Conservation (phyloP, 495 filamentous ascomycete genomes). For the Penicillium desertorum region DNA sequence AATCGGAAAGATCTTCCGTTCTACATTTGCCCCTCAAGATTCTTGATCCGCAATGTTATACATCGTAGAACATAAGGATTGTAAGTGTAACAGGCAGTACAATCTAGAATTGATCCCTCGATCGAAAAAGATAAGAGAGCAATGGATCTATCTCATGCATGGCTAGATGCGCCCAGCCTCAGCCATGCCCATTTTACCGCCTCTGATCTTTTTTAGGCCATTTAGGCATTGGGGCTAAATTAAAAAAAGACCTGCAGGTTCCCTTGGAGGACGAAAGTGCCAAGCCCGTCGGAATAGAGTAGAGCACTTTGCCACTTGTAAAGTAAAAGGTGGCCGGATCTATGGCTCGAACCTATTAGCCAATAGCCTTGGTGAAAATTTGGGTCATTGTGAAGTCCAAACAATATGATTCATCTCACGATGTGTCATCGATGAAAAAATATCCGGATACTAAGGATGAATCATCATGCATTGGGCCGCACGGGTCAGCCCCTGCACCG, state of each 20-base stretch:
- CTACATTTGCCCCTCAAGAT: constrained; percentile 7
- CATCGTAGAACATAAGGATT: neutral
- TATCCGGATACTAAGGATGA: constrained; percentile 18
- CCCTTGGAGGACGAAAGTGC: neutral
- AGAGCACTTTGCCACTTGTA: constrained; percentile 26
- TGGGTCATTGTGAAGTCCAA: neutral
- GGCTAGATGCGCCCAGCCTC: neutral
- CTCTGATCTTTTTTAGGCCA: constrained; percentile 4
- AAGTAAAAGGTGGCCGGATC: constrained; percentile 5
- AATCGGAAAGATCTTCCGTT: constrained; percentile 16
- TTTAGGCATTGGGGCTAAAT: neutral
- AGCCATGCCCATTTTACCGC: constrained; percentile 17
- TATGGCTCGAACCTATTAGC: constrained; percentile 4
- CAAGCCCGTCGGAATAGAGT: constrained; percentile 19
- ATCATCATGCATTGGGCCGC: constrained; percentile 20
- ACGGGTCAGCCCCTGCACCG: constrained; percentile 21
- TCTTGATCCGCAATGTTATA: neutral
- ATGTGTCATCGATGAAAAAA: constrained; percentile 10
- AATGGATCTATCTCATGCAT: constrained; percentile 30
- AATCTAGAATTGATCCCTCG: neutral
- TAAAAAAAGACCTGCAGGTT: constrained; percentile 11
- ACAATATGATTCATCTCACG: constrained; percentile 31
- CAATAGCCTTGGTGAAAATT: neutral
- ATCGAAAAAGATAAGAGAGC: constrained; percentile 7
- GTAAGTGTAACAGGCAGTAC: neutral